Percentiles rank a stretch among this genome's conserved stretches.
phyloP scores from a whole-genome alignment of 805 yeast species.

The Candida maesae region DNA sequence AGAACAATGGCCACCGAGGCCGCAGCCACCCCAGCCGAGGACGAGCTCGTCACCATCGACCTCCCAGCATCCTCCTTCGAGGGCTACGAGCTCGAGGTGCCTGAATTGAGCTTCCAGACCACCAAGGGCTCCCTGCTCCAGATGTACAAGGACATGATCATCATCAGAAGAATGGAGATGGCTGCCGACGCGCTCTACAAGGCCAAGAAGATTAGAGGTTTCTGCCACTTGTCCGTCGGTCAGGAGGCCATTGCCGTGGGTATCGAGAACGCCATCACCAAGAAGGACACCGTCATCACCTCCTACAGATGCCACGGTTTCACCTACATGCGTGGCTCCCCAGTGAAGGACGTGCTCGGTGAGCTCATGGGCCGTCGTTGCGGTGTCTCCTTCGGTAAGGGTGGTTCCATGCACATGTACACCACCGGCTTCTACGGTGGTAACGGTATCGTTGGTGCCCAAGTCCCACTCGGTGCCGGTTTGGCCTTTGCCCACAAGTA shows the following conservation, averaged over 20 bases:
- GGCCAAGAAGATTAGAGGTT: slow-evolving; percentile 98
- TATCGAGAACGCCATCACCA: slow-evolving; percentile 88
- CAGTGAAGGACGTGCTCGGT: slow-evolving; percentile 85
- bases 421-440: slow-evolving; percentile 97
- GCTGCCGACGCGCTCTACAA: slow-evolving; percentile 97
- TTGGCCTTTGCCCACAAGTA: slow-evolving; percentile 98
- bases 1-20: slow-evolving; percentile 28
- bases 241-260: slow-evolving; percentile 99
- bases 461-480: slow-evolving; percentile 97
- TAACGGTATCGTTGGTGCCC: slow-evolving; percentile 99
- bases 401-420: slow-evolving; percentile 99
- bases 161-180: slow-evolving; percentile 97
- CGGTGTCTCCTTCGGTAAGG: slow-evolving; percentile 96
- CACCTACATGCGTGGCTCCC: slow-evolving; percentile 93
- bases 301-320: slow-evolving; percentile 99
- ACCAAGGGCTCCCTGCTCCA: slow-evolving; percentile 76
- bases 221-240: slow-evolving; percentile 97
- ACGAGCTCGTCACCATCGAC: slow-evolving; percentile 41
- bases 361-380: slow-evolving; percentile 96
- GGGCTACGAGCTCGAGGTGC: slow-evolving; percentile 75
- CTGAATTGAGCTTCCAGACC: slow-evolving; percentile 70
- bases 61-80: slow-evolving; percentile 83
- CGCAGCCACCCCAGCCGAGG: slow-evolving; percentile 18
- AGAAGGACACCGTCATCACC: slow-evolving; percentile 85
- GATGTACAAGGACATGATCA: slow-evolving; percentile 95